phyloP scores from a whole-genome alignment of 1,284 basidiomycete genomes.

The Cystobasidium slooffiae region DNA sequence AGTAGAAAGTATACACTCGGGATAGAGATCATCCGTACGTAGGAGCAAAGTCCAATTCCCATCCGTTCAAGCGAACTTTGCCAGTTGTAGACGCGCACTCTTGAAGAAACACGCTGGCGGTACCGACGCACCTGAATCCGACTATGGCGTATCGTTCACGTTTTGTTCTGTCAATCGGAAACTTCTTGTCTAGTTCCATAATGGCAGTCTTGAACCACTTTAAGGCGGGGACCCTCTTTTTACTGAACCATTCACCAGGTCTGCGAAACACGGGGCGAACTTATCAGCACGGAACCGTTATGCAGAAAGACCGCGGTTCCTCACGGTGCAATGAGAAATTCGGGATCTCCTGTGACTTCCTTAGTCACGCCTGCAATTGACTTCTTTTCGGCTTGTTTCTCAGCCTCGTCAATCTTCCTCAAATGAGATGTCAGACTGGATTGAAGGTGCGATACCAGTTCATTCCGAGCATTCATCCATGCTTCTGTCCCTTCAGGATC shows the following conservation, averaged over 20 bases:
- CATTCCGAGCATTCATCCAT: constrained; percentile 21
- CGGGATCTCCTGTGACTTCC: constrained; percentile 1
- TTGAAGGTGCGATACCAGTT: constrained; percentile 33
- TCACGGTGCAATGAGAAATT: constrained; percentile 7
- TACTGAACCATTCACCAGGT: constrained; percentile 9
- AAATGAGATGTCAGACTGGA: not conserved
- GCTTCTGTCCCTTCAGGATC: constrained; percentile 23
- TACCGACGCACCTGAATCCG: constrained; percentile 25
- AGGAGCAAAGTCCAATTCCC: constrained; percentile 41
- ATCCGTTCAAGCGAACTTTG: constrained; percentile 8
- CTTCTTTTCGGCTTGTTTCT: not conserved
- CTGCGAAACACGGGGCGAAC: too few relatives aligned
- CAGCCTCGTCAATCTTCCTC: too few relatives aligned
- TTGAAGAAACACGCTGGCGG: constrained; percentile 24
- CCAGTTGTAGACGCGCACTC: constrained; percentile 5
- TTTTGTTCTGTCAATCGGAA: not conserved
- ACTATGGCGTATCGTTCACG: constrained; percentile 27
- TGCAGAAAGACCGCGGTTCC: too few relatives aligned
- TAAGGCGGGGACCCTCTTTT: constrained; percentile 22
- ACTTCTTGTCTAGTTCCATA: constrained; percentile 5
- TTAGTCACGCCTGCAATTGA: not conserved
- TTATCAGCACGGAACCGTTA: too few relatives aligned
- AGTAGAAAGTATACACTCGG: not conserved
- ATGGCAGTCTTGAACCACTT: constrained; percentile 5
- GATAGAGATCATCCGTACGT: constrained; percentile 5